These are phyloP conservation scores for Cardamine resedifolia DNA, from an alignment of 345 rosid species.

Conservation along the genomic window DNA sequence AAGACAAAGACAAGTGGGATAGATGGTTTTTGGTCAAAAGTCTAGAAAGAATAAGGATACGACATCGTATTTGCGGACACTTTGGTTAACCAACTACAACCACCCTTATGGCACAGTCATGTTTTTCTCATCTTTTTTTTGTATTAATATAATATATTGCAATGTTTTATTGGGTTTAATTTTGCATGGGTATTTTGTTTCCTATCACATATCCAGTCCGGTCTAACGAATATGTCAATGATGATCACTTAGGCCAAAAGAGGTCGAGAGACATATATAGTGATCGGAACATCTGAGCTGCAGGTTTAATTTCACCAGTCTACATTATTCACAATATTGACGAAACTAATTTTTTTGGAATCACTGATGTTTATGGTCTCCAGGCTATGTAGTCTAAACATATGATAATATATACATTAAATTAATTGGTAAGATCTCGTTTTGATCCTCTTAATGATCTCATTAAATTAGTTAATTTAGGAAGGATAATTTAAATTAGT, in stretches of 20 bases:
- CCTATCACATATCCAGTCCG: background rate
- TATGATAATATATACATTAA: background rate
- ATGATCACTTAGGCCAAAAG: background rate
- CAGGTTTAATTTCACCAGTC: background rate
- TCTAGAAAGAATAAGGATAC: constrained; percentile 46
- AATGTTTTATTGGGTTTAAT: background rate
- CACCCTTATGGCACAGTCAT: constrained; percentile 15
- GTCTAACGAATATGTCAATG: background rate
- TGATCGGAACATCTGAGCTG: background rate
- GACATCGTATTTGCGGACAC: constrained; percentile 53
- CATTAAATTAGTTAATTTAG: too few relatives aligned
- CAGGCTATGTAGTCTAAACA: background rate
- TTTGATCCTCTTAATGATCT: background rate
- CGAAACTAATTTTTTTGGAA: background rate
- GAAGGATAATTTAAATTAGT: background rate
- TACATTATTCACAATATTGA: background rate
- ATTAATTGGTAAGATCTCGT: background rate
- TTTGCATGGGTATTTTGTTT: background rate
- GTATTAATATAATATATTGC: constrained; percentile 5
- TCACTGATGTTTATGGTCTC: background rate
- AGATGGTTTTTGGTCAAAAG: constrained; percentile 29
- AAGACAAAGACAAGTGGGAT: constrained; percentile 22
- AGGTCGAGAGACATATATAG: background rate
- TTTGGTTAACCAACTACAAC: constrained; percentile 39
- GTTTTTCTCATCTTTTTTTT: background rate